phyloP scores from a whole-genome alignment of 805 yeast genomes.

The Spathaspora hagerdaliae region DNA sequence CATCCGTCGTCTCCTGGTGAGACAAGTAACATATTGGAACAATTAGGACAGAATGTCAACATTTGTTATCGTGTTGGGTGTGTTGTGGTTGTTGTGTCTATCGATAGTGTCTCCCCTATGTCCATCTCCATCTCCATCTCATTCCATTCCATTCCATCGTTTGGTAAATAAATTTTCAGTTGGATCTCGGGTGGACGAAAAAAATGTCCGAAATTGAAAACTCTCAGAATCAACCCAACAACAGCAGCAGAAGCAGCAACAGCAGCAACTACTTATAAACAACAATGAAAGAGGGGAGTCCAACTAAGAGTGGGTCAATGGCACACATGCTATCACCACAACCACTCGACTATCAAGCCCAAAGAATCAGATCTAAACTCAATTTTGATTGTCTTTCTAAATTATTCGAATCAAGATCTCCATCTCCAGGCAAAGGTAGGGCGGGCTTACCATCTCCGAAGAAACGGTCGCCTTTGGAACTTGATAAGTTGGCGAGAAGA shows the following conservation, averaged over 20 bases:
- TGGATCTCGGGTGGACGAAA: too few species aligned
- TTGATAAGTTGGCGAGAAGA: slow-evolving; percentile 47
- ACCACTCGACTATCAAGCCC: not conserved
- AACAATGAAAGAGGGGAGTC: not conserved
- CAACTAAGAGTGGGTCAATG: not conserved
- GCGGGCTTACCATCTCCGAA: slow-evolving; percentile 46
- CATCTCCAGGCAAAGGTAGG: slow-evolving; percentile 36
- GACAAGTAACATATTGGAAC: slow-evolving; percentile 84
- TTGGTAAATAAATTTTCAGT: too few species aligned
- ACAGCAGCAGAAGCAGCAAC: too few species aligned
- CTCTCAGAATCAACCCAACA: too few species aligned
- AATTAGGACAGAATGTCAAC: slow-evolving; percentile 94
- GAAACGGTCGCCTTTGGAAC: slow-evolving; percentile 29
- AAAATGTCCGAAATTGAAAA: too few species aligned
- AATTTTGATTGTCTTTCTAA: too few species aligned
- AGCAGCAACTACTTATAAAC: too few species aligned
- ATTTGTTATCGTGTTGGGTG: slow-evolving; percentile 28
- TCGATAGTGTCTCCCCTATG: too few species aligned
- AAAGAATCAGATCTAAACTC: not conserved
- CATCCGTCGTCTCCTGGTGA: slow-evolving; percentile 45
- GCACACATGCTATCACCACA: not conserved
- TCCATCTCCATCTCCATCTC: too few species aligned
- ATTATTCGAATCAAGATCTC: slow-evolving; percentile 7
- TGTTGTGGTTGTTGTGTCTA: too few species aligned
- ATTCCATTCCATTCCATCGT: too few species aligned